Conservation (phyloP, 768 basidiomycete species). For the Leccinum arenicola region DNA sequence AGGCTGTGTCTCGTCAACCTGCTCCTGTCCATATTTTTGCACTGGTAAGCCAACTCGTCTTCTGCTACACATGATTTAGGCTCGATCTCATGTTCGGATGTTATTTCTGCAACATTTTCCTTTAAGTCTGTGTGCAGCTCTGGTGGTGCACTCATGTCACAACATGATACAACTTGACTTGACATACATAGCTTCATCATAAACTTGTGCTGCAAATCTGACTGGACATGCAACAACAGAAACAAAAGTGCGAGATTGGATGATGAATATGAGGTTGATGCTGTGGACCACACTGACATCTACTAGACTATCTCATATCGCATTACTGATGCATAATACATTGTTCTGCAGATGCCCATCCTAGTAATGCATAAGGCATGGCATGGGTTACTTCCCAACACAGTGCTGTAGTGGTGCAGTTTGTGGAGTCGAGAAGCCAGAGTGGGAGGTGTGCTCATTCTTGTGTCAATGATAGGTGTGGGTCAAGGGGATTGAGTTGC, state of each 20-base stretch:
- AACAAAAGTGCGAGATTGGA: neutral
- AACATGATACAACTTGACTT: neutral
- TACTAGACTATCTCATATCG: neutral
- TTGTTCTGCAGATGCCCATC: too few species aligned
- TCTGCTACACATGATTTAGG: neutral
- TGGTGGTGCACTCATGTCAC: neutral
- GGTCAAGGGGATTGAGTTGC: too few species aligned
- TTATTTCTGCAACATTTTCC: neutral
- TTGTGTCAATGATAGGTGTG: too few species aligned
- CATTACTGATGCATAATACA: too few species aligned
- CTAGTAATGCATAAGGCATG: too few species aligned
- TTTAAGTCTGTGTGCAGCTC: conserved; percentile 18
- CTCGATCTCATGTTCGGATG: neutral
- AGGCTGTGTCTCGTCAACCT: conserved; percentile 22
- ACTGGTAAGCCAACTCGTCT: conserved; percentile 18
- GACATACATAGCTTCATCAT: conserved; percentile 32
- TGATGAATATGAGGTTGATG: neutral
- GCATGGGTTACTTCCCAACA: too few species aligned
- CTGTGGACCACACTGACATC: conserved; percentile 4
- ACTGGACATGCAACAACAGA: neutral
- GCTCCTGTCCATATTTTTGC: conserved; percentile 16
- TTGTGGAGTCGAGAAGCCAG: too few species aligned
- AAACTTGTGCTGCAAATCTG: conserved; percentile 28
- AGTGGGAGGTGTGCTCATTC: too few species aligned
- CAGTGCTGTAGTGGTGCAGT: too few species aligned